A percentile compares a stretch with the other conserved stretches of the same genome.
These are phyloP conservation scores for Rhytidiadelphus loreus DNA, from an alignment of 225 moss, liverwort and hornwort species.

Conservation along the genomic window DNA sequence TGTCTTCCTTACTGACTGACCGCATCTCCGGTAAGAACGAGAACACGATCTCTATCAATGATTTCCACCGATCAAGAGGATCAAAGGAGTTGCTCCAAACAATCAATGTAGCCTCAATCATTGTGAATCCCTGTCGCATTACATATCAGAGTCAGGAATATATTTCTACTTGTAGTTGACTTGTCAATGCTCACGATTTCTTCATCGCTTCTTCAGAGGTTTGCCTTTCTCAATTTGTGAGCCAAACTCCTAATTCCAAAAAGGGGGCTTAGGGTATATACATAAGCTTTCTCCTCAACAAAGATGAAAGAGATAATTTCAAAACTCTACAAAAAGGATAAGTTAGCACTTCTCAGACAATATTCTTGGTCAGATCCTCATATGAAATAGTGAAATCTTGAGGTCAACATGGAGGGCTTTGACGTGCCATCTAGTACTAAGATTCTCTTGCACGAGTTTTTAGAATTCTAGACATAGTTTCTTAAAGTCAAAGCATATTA, in stretches of 20 bases:
- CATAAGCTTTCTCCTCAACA: not conserved
- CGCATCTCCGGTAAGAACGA: not conserved
- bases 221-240: not conserved
- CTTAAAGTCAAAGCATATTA: not conserved
- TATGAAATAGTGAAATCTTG: not conserved
- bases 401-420: not conserved
- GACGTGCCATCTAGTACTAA: not conserved
- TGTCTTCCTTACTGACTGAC: not conserved
- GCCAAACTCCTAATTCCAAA: not conserved
- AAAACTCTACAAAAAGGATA: not conserved
- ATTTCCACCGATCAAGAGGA: not conserved
- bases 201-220: not conserved
- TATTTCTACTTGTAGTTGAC: not conserved
- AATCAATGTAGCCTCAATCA: not conserved
- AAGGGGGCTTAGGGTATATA: not conserved
- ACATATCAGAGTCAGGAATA: not conserved
- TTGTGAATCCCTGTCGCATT: not conserved
- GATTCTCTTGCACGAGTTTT: not conserved
- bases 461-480: not conserved
- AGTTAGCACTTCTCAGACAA: not conserved
- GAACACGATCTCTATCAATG: not conserved
- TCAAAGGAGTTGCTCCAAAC: not conserved
- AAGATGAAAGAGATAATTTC: not conserved
- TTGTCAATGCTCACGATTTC: not conserved
- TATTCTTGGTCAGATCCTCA: not conserved